Percentiles rank a stretch among this genome's conserved stretches.
phyloP scores from a whole-genome alignment of 129 eudicot genomes.

The Scalesia atractyloides region DNA sequence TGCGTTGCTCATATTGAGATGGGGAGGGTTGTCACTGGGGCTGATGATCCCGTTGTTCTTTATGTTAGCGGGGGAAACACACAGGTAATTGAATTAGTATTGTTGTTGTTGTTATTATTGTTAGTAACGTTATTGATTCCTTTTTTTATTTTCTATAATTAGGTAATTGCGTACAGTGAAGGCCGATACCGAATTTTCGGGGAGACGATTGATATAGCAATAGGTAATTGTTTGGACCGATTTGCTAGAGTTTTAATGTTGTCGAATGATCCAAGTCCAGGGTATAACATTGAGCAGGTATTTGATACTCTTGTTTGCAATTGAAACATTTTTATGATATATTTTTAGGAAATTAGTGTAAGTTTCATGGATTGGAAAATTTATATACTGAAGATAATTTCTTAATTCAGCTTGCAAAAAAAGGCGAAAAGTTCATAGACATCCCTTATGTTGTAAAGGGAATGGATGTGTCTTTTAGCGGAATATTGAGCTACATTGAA shows the following conservation, averaged over 20 bases:
- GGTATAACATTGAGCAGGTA: slow-evolving; percentile 95
- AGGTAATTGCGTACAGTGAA: slow-evolving; percentile 89
- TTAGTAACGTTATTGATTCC: neutral
- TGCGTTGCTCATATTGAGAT: slow-evolving; percentile 98
- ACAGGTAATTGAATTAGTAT: slow-evolving; percentile 48
- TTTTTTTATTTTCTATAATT: neutral
- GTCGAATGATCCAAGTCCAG: slow-evolving; percentile 95
- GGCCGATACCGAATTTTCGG: slow-evolving; percentile 93
- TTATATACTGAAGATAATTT: neutral
- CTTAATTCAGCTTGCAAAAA: slow-evolving; percentile 80
- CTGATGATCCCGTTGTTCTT: slow-evolving; percentile 85
- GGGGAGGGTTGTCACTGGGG: slow-evolving; percentile 95
- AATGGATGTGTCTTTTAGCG: slow-evolving; percentile 97
- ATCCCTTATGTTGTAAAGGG: slow-evolving; percentile 93
- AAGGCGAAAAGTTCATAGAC: slow-evolving; percentile 87
- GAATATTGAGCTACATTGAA: slow-evolving; percentile 91
- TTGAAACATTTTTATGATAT: neutral
- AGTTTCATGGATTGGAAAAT: neutral
- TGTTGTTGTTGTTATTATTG: neutral
- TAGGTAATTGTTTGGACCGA: slow-evolving; percentile 90
- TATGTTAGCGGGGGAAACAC: slow-evolving; percentile 98
- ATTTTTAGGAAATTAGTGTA: neutral
- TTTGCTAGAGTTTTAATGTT: slow-evolving; percentile 81
- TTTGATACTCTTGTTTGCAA: neutral
- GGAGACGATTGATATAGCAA: slow-evolving; percentile 88